Base-by-base conservation (phyloP, 225 moss, liverwort and hornwort genomes). In the Ulota crispa region DNA sequence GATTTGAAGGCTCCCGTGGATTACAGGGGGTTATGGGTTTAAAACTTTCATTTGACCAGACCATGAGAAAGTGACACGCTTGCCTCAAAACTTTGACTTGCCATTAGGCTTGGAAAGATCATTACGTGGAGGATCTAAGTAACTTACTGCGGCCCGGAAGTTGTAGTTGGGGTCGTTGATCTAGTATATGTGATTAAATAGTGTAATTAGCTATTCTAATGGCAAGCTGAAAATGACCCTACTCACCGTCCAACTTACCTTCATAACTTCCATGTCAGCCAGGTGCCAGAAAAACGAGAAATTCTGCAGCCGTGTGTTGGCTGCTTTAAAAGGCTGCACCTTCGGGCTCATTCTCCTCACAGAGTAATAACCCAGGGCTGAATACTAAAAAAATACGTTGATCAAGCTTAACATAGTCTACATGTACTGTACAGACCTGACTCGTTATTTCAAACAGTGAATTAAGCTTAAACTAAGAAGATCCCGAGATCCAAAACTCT, bases 241-340 rank as follows among this genome's bases (percentile, higher is more conserved):
- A 37, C 43, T 47, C 70, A 67, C 70, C 24, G 4, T 47, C 70
- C 45, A 70, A 31, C 86, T 71, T 70, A 47, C 31, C 57, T 71
- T 41, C 39, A 50, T 59, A 31, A 24, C 5, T 19, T n/a, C 37
- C 14, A 45, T 37, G 76, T 30, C 36, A 26, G 39, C 55, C 30
- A 4, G 70, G 8, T 75, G 41, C 65, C 66, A 80, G 60, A 67
- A 80, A 80, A 42, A 9, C 43, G 59, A 76, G 83, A 61, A 72
- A 54, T 59, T 80, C 71, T 60, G 72, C 57, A 41, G 18, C 21
- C 52, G 21, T 9, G 64, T 30, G 73, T 73, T 72, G 0, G 76
- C 62, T 70, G 50, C 70, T 83, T 83, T 70, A 70, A 24, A 62
- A 70, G 53, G 14, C 39, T 24, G 45, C 57, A 47, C 27, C 77